Percentiles rank a stretch among this genome's conserved stretches.
Evolutionary conservation across 495 filamentous ascomycete species (phyloP).

Genomic region (Halenospora varia): DNA sequence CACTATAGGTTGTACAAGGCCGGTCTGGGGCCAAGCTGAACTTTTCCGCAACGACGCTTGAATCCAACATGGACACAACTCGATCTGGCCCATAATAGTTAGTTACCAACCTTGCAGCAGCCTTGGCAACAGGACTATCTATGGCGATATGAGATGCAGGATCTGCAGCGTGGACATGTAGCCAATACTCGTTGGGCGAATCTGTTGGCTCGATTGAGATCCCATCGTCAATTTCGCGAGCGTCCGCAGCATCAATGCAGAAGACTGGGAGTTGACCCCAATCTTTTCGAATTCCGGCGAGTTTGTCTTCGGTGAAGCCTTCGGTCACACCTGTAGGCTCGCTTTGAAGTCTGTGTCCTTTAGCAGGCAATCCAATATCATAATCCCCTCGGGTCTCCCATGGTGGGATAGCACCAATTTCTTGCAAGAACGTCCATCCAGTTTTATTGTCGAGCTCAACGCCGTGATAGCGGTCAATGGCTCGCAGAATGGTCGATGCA

Average conservation of each 20-base stretch:
- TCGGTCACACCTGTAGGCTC: constrained; percentile 21
- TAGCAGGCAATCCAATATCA: constrained; percentile 50
- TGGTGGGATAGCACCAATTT: constrained; percentile 75
- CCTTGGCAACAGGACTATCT: constrained; percentile 52
- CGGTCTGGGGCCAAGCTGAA: constrained; percentile 68
- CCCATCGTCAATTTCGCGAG: constrained; percentile 86
- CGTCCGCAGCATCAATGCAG: constrained; percentile 71
- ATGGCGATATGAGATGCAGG: constrained; percentile 75
- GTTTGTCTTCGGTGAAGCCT: constrained; percentile 41
- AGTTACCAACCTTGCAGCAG: constrained; percentile 60
- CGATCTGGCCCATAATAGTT: constrained; percentile 75
- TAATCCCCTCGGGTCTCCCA: constrained; percentile 75
- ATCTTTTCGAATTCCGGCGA: constrained; percentile 62
- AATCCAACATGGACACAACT: constrained; percentile 70
- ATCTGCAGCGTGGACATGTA: constrained; percentile 90
- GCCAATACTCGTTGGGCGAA: constrained; percentile 63
- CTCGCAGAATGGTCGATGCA: constrained; percentile 68
- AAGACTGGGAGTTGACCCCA: constrained; percentile 70
- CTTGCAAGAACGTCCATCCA: constrained; percentile 73
- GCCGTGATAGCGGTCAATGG: constrained; percentile 63
- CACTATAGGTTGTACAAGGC: constrained; percentile 79
- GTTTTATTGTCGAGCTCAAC: constrained; percentile 47
- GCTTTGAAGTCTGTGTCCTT: constrained; percentile 1
- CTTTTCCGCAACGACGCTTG: constrained; percentile 45
- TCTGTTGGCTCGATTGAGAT: constrained; percentile 69